Conservation (phyloP, 805 yeast genomes). For the Kazachstania africana region DNA sequence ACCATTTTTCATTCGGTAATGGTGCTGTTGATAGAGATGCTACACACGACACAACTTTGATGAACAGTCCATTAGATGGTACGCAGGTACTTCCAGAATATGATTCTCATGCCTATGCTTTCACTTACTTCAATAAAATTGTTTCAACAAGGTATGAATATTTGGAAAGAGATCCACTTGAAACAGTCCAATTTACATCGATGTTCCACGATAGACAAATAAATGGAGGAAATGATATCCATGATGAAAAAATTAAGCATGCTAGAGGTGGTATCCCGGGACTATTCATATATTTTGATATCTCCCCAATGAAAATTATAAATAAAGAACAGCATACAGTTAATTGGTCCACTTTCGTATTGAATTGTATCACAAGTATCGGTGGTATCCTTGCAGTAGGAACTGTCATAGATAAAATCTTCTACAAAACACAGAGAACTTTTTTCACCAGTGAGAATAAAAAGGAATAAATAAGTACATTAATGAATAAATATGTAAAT, state of each 20-base stretch:
- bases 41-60: constrained; percentile 6
- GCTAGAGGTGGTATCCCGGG: constrained; percentile 92
- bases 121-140: constrained; percentile 73
- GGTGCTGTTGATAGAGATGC: constrained; percentile 5
- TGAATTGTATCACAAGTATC: constrained; percentile 76
- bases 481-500: constrained; percentile 1
- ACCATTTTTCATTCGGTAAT: constrained; percentile 75
- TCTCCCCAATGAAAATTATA: constrained; percentile 84
- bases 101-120: constrained; percentile 47
- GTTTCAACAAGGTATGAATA: constrained; percentile 81
- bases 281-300: constrained; percentile 75
- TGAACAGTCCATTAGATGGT: constrained; percentile 63
- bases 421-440: constrained; percentile 81
- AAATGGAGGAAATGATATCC: constrained; percentile 78
- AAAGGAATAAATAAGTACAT: constrained; percentile 1
- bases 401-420: constrained; percentile 74
- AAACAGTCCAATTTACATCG: constrained; percentile 84
- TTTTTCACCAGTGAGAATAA: constrained; percentile 20
- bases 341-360: constrained; percentile 71
- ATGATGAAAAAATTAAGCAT: constrained; percentile 76
- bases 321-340: constrained; percentile 58
- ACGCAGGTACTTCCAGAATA: constrained; percentile 21
- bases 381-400: constrained; percentile 97
- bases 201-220: constrained; percentile 82
- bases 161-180: constrained; percentile 36